Evolutionary conservation across 1,139 yeast genomes (phyloP).

Genomic region (Arxiozyma slooffiae): DNA sequence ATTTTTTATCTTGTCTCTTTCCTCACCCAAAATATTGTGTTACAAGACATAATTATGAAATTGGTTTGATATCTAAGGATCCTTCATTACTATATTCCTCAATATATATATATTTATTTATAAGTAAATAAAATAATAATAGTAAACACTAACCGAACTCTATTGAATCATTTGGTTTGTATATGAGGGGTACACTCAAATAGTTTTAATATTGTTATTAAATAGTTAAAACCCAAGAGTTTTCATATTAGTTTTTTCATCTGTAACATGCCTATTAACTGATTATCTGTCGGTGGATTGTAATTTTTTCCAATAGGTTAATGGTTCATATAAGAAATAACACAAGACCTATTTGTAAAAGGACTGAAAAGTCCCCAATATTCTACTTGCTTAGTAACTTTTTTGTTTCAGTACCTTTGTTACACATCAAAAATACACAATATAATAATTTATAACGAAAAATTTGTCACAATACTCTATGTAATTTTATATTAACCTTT

Average conservation of each 20-base stretch:
- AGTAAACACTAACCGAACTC: too few species aligned
- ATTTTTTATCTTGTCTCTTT: too few species aligned
- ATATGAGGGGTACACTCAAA: not conserved
- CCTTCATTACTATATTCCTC: too few species aligned
- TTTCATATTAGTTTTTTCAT: slow-evolving; percentile 11
- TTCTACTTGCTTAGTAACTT: slow-evolving; percentile 10
- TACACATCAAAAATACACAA: slow-evolving; percentile 10
- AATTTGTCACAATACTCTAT: slow-evolving; percentile 4
- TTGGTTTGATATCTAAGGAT: too few species aligned
- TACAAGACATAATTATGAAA: too few species aligned
- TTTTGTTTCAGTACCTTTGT: slow-evolving; percentile 8
- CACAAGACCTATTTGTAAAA: not conserved
- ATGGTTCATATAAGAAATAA: slow-evolving; percentile 2
- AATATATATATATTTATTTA: too few species aligned
- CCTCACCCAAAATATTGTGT: too few species aligned
- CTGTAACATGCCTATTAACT: slow-evolving; percentile 8
- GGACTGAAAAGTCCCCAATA: slow-evolving; percentile 3
- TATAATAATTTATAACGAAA: slow-evolving; percentile 10
- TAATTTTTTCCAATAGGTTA: slow-evolving; percentile 12
- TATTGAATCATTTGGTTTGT: too few species aligned
- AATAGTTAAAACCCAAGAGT: slow-evolving; percentile 9
- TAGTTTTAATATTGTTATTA: not conserved
- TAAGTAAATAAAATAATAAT: too few species aligned
- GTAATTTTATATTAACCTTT: slow-evolving; percentile 21
- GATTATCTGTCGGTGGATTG: slow-evolving; percentile 17